Conservation (phyloP, 225 moss, liverwort and hornwort genomes). For the Physcomitrium patens region DNA sequence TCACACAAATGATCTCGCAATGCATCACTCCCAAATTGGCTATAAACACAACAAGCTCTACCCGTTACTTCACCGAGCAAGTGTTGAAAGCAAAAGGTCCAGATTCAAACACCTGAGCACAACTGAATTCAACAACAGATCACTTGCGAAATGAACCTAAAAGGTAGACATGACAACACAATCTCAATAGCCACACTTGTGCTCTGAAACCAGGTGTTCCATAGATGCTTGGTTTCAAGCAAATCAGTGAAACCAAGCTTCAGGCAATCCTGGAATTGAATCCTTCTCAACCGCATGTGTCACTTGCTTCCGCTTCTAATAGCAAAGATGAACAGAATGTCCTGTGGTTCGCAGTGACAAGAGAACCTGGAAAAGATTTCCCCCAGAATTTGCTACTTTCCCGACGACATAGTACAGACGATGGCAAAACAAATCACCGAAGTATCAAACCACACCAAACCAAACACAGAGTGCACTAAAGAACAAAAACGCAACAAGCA, state of each 20-base stretch:
- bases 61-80: no score
- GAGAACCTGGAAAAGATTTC: background rate
- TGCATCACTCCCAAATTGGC: no score
- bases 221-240: background rate
- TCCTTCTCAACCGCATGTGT: background rate
- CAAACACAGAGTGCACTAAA: background rate
- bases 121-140: background rate
- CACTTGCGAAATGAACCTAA: background rate
- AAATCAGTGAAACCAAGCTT: background rate
- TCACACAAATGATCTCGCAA: no score
- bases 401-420: background rate
- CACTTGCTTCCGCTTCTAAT: background rate
- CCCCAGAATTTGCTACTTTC: background rate
- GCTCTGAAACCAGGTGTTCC: no score
- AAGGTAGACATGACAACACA: background rate
- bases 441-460: no score
- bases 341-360: background rate
- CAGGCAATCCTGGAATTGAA: background rate
- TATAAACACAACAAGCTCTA: no score
- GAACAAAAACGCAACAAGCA: background rate
- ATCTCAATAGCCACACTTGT: background rate
- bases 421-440: background rate
- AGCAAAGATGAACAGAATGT: background rate
- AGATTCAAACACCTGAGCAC: no score
- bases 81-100: no score